phyloP scores from a whole-genome alignment of 768 basidiomycete species.

The Porpolomopsis calyptriformis region DNA sequence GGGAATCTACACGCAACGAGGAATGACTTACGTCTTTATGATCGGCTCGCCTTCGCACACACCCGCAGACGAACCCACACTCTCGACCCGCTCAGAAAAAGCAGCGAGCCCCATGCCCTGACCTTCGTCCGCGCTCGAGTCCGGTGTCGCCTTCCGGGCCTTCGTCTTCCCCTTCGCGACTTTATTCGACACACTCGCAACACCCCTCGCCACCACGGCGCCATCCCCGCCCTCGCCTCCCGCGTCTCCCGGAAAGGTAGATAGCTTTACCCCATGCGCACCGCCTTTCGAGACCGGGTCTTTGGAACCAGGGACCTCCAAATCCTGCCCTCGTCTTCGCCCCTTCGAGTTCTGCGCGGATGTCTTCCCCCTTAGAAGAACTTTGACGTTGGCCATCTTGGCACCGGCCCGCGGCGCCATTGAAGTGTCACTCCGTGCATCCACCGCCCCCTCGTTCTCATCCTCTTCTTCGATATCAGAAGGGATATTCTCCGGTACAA shows the following conservation, averaged over 20 bases:
- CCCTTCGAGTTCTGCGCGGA: neutral
- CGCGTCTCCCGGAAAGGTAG: neutral
- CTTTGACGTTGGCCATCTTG: no score
- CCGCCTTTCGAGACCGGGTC: no score
- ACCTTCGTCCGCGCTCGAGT: neutral
- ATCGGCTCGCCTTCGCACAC: no score
- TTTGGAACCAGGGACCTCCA: no score
- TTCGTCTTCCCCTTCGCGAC: neutral
- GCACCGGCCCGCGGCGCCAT: no score
- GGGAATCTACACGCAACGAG: neutral
- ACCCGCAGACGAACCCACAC: neutral
- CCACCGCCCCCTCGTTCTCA: conserved; percentile 12
- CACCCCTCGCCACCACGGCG: neutral
- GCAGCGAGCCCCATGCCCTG: no score
- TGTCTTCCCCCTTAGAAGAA: no score
- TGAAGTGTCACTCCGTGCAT: no score
- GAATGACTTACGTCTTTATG: neutral
- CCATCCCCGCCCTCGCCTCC: neutral
- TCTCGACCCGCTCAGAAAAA: neutral
- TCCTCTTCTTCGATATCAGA: conserved; percentile 13
- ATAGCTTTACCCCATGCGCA: no score
- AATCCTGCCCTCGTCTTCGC: neutral
- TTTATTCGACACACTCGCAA: neutral
- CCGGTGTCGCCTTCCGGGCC: neutral
- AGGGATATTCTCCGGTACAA: neutral